These are phyloP conservation scores for Cryptococcus jaspeensis DNA, from an alignment of 1,284 basidiomycete species.

Conservation along the genomic window DNA sequence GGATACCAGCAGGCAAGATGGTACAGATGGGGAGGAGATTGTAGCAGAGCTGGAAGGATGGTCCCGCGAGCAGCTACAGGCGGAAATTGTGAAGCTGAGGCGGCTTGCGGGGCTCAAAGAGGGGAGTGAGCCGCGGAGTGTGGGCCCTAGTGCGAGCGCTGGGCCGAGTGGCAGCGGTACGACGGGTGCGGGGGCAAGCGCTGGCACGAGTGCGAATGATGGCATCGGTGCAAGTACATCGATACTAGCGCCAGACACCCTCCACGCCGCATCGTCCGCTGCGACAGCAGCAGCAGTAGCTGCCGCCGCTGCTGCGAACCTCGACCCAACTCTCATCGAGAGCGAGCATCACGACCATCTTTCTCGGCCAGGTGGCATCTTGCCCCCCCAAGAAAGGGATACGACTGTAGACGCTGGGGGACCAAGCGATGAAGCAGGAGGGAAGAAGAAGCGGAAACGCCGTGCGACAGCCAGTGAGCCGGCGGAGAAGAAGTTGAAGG, in stretches of 20 bases:
- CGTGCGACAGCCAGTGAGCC: background rate
- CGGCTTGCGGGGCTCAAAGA: slow-evolving; percentile 3
- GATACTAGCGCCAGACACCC: background rate
- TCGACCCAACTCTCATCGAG: background rate
- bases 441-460: slow-evolving; percentile 9
- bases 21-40: too few relatives aligned
- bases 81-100: slow-evolving; percentile 33
- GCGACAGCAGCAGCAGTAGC: background rate
- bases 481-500: slow-evolving; percentile 1
- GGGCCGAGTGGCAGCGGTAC: background rate
- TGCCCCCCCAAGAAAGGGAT: background rate
- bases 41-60: slow-evolving; percentile 19
- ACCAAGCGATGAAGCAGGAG: background rate
- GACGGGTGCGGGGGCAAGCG: background rate
- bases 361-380: too few relatives aligned
- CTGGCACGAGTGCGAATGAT: background rate
- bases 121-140: background rate
- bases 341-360: background rate
- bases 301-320: background rate
- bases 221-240: too few relatives aligned
- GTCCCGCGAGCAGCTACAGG: slow-evolving; percentile 29
- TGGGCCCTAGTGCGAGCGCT: background rate
- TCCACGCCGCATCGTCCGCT: background rate
- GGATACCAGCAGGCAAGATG: background rate
- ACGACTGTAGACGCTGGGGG: too few relatives aligned